Evolutionary conservation across 164 flowering plant species (phyloP).

Genomic region (Chimonanthus salicifolius): DNA sequence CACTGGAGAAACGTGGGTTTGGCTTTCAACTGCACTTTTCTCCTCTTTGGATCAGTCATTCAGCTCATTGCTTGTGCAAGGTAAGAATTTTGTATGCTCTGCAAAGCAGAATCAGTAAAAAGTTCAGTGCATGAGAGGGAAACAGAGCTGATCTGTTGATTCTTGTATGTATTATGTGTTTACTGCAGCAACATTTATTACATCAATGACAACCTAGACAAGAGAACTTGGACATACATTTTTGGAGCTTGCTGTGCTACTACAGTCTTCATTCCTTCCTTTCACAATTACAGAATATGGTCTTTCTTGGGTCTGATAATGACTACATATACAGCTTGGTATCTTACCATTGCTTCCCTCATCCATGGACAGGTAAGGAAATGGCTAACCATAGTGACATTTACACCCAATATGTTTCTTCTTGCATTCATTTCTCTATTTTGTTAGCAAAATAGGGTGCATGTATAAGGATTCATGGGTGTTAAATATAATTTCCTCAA

Average conservation of each 20-base stretch:
- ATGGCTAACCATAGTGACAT: not conserved
- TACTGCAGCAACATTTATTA: slow-evolving; percentile 91
- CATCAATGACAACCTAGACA: slow-evolving; percentile 96
- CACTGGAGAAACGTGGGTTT: slow-evolving; percentile 98
- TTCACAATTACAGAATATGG: slow-evolving; percentile 98
- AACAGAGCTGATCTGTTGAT: not conserved
- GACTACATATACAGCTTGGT: slow-evolving; percentile 99
- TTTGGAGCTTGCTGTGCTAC: slow-evolving; percentile 99
- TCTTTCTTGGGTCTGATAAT: slow-evolving; percentile 86
- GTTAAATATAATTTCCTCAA: not conserved
- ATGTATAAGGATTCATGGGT: not conserved
- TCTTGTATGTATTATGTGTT: not conserved
- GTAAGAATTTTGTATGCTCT: slow-evolving; percentile 26
- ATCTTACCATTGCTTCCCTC: slow-evolving; percentile 86
- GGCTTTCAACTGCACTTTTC: slow-evolving; percentile 98
- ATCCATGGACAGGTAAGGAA: slow-evolving; percentile 82
- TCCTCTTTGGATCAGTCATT: slow-evolving; percentile 98
- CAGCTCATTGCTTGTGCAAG: slow-evolving; percentile 99
- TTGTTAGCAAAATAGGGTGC: not conserved
- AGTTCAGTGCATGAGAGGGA: not conserved
- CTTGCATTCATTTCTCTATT: not conserved
- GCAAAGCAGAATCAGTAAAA: not conserved
- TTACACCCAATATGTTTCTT: not conserved
- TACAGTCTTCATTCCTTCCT: slow-evolving; percentile 97
- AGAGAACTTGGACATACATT: slow-evolving; percentile 99